Conservation (phyloP, 2,329 filamentous ascomycete species). For the Trichoderma simmonsii region DNA sequence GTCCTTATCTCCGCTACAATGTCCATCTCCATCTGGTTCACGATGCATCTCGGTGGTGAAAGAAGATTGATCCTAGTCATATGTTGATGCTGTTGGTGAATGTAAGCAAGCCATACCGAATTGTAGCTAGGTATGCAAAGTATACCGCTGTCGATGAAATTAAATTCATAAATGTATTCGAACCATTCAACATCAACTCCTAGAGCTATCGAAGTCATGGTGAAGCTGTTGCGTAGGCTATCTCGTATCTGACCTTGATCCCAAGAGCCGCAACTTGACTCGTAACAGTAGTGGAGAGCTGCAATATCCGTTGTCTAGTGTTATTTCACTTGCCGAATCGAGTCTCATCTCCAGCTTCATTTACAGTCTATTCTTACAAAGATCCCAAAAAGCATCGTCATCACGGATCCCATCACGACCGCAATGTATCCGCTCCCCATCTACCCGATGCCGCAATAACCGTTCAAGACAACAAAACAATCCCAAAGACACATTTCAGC, state of each 20-base stretch:
- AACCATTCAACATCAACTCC: neutral
- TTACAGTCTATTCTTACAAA: neutral
- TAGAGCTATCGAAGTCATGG: neutral
- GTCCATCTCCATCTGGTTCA: neutral
- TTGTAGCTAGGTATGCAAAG: neutral
- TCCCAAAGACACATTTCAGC: neutral
- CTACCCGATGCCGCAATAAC: neutral
- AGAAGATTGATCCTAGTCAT: accelerated
- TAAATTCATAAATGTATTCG: neutral
- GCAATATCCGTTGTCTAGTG: neutral
- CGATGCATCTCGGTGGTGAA: neutral
- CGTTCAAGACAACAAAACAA: neutral
- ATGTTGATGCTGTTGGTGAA: neutral
- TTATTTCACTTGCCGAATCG: neutral
- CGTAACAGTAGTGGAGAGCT: neutral
- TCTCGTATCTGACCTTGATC: neutral
- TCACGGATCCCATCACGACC: neutral
- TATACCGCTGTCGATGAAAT: neutral
- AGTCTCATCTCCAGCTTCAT: neutral
- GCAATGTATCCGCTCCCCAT: neutral
- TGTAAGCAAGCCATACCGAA: neutral
- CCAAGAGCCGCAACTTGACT: neutral
- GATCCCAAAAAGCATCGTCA: neutral
- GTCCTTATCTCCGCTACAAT: neutral
- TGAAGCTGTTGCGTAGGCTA: neutral